phyloP scores from a whole-genome alignment of 208 protist species.

The Angomonas deanei region DNA sequence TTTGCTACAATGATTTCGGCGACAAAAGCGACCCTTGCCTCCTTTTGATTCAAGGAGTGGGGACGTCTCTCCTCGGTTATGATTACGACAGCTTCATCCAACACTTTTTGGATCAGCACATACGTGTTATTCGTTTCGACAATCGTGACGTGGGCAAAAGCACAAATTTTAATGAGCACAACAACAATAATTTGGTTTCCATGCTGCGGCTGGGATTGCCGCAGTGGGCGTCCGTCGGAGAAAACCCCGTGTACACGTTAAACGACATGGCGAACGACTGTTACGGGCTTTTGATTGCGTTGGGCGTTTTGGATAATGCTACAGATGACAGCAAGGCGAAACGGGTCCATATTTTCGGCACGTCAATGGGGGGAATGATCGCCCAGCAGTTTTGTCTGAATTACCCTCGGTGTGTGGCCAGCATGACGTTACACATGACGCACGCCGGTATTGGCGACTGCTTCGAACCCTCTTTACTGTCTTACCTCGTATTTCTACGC shows the following conservation, averaged over 20 bases:
- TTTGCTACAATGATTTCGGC: slow-evolving; percentile 81
- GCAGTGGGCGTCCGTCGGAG: slow-evolving; percentile 34
- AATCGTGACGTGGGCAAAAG: slow-evolving; percentile 66
- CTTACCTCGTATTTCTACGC: slow-evolving; percentile 32
- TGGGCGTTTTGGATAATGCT: slow-evolving; percentile 12
- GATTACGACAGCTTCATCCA: slow-evolving; percentile 27
- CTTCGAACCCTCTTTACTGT: slow-evolving; percentile 22
- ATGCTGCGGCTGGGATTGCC: slow-evolving; percentile 44
- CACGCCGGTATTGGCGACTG: slow-evolving; percentile 34
- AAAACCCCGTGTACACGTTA: slow-evolving; percentile 46
- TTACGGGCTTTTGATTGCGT: slow-evolving; percentile 40
- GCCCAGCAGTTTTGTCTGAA: slow-evolving; percentile 61
- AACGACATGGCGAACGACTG: slow-evolving; percentile 69
- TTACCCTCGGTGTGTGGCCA: slow-evolving; percentile 44
- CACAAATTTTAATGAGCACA: slow-evolving; percentile 47
- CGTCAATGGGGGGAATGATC: slow-evolving; percentile 82
- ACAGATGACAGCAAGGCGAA: too few relatives aligned
- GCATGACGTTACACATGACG: slow-evolving; percentile 54
- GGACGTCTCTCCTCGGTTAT: slow-evolving; percentile 22
- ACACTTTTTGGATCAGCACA: slow-evolving; percentile 34
- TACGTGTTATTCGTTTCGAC: slow-evolving; percentile 77
- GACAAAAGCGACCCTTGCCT: slow-evolving; percentile 50
- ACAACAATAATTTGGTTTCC: slow-evolving; percentile 5
- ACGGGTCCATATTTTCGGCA: slow-evolving; percentile 61
- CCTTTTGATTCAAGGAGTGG: slow-evolving; percentile 57